Percentiles rank a stretch among this genome's conserved stretches.
Conservation (phyloP, 1,284 basidiomycete species). For the Trichosporon coremiiforme region DNA sequence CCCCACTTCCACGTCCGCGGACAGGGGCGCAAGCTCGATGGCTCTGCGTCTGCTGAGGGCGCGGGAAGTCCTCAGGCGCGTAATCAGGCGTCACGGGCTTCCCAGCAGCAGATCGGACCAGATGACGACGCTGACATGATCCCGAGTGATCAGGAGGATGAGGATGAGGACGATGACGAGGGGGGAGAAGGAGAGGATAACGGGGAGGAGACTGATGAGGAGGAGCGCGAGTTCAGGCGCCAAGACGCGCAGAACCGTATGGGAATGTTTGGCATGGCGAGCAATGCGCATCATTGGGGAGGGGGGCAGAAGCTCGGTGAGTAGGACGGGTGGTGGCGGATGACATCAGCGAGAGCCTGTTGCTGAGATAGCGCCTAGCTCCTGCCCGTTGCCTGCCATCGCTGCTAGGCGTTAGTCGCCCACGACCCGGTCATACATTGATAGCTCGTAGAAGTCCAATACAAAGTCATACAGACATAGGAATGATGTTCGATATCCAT, state of each 20-base stretch:
- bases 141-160: not conserved
- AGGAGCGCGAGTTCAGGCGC: conserved; percentile 24
- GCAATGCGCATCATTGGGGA: conserved; percentile 28
- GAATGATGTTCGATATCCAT: too few relatives aligned
- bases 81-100: not conserved
- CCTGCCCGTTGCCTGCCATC: too few relatives aligned
- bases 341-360: too few relatives aligned
- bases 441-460: too few relatives aligned
- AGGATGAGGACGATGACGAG: not conserved
- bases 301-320: conserved; percentile 27
- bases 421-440: too few relatives aligned
- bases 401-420: too few relatives aligned
- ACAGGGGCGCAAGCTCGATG: not conserved
- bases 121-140: conserved; percentile 14
- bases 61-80: not conserved
- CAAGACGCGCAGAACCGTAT: conserved; percentile 5
- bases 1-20: conserved; percentile 6
- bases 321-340: not conserved
- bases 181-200: not conserved
- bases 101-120: not conserved
- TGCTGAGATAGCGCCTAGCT: too few relatives aligned
- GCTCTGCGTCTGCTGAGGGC: not conserved
- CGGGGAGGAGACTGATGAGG: conserved; percentile 29
- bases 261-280: conserved; percentile 16
- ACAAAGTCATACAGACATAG: too few relatives aligned